Conservation (phyloP, 768 basidiomycete genomes). For the Leccinum imitatum region DNA sequence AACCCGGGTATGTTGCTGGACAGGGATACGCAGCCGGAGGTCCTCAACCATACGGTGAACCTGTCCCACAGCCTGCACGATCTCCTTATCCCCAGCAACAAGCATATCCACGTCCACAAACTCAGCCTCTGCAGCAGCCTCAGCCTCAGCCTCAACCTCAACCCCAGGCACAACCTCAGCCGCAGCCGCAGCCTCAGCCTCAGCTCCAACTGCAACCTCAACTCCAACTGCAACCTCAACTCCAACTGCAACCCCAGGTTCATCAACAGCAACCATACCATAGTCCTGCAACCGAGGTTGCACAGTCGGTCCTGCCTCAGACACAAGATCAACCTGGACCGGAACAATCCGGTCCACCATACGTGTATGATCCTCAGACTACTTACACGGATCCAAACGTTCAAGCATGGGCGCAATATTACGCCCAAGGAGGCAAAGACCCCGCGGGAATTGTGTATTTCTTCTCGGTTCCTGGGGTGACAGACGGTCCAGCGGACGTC, state of each 20-base stretch:
- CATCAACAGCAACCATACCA: slow-evolving; percentile 30
- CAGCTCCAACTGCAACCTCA: slow-evolving; percentile 38
- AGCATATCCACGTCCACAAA: slow-evolving; percentile 34
- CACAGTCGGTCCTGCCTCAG: slow-evolving; percentile 13
- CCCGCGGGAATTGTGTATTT: slow-evolving; percentile 79
- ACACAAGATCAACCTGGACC: slow-evolving; percentile 14
- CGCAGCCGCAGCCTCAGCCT: slow-evolving; percentile 28
- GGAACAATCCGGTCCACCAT: slow-evolving; percentile 44
- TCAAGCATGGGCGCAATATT: slow-evolving; percentile 86
- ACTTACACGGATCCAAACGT: slow-evolving; percentile 79
- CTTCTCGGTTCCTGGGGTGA: slow-evolving; percentile 71
- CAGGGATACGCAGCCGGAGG: slow-evolving; percentile 22
- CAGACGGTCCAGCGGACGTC: slow-evolving; percentile 36
- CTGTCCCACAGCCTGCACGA: slow-evolving; percentile 28
- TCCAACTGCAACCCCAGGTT: slow-evolving; percentile 28
- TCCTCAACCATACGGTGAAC: slow-evolving; percentile 23
- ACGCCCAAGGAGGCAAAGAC: slow-evolving; percentile 76
- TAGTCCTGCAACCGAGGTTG: slow-evolving; percentile 7
- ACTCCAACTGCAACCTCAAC: slow-evolving; percentile 32
- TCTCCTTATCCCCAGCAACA: slow-evolving; percentile 34
- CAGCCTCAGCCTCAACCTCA: slow-evolving; percentile 22
- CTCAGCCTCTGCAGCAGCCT: slow-evolving; percentile 36
- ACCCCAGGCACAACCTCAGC: slow-evolving; percentile 18
- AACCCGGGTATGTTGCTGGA: slow-evolving; percentile 22
- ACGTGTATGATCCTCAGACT: slow-evolving; percentile 58